Percentiles rank a stretch among this genome's conserved stretches.
Conservation (phyloP, 345 rosid species). For the Corchorus capsularis region DNA sequence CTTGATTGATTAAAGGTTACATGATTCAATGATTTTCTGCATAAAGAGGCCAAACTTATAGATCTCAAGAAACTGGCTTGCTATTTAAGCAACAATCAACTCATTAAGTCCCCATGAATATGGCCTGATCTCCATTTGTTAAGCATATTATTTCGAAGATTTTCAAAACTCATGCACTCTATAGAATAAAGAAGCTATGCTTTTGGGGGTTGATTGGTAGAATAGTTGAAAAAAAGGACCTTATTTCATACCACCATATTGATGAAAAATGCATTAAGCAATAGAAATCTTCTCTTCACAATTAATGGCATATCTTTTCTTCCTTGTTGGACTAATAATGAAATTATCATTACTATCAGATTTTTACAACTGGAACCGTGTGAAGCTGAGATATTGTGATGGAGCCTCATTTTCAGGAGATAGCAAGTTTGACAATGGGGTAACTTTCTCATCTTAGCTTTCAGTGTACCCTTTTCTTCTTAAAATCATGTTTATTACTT, state of each 20-base stretch:
- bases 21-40: not conserved
- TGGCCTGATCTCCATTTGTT: not conserved
- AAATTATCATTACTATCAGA: conserved; percentile 41
- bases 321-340: not conserved
- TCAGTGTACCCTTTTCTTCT: not conserved
- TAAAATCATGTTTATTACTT: not conserved
- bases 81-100: not conserved
- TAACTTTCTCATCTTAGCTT: conserved; percentile 27
- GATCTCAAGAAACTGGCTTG: not conserved
- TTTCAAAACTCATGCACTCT: not conserved
- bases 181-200: not conserved
- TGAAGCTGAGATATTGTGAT: conserved; percentile 91
- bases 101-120: not conserved
- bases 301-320: not conserved
- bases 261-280: not conserved
- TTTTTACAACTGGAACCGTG: conserved; percentile 98
- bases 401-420: conserved; percentile 97
- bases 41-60: not conserved
- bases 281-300: not conserved
- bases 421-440: conserved; percentile 62
- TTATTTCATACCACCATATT: not conserved
- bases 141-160: not conserved
- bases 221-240: not conserved
- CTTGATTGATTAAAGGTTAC: not conserved
- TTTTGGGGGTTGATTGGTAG: not conserved